Base-by-base conservation (phyloP, 768 basidiomycete genomes). In the Fibroporia radiculosa region DNA sequence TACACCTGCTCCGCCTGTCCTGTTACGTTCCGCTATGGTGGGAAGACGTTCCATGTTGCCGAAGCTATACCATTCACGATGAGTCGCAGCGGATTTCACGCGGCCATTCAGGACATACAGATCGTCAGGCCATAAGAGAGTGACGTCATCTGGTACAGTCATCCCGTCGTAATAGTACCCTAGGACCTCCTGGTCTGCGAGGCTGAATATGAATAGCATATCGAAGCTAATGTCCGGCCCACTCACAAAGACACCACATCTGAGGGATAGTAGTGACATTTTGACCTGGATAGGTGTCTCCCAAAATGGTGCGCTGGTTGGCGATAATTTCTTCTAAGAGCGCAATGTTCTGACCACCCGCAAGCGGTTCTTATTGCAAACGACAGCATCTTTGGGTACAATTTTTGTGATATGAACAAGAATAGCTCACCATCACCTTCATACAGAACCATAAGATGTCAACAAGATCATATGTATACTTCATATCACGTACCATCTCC, bases 21-120 rank as follows among this genome's bases (percentile, higher is more conserved):
- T 68, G 53, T 76, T 77, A 13, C 77, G 68, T 54, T 82, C 79
- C 12, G 64, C 65, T 6, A 62, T 56, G 6, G 72, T 54, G 1
- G 79, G 79, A 51, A 74, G 76, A 18, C 83, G 74, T 28, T 80
- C 76, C 40, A 85, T 70, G 55, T 84, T 84, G 3, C 83, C 83
- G 73, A 74, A 85, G 60, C 78, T 80, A 42, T 4, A n/a, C n/a
- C n/a, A n/a, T n/a, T n/a, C n/a, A n/a, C n/a, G n/a, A n/a, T n/a
- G n/a, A n/a, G n/a, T n/a, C n/a, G n/a, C n/a, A n/a, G n/a, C n/a
- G n/a, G n/a, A n/a, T n/a, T n/a, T n/a, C n/a, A n/a, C n/a, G n/a
- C n/a, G n/a, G n/a, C n/a, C n/a, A n/a, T n/a, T n/a, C n/a, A 39
- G 23, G 7, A 40, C 53, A 24, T 40, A 79, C 78, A 84, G 84